These are phyloP conservation scores for Phoma sp. DNA, from an alignment of 2,329 filamentous ascomycete genomes.

Conservation along the genomic window DNA sequence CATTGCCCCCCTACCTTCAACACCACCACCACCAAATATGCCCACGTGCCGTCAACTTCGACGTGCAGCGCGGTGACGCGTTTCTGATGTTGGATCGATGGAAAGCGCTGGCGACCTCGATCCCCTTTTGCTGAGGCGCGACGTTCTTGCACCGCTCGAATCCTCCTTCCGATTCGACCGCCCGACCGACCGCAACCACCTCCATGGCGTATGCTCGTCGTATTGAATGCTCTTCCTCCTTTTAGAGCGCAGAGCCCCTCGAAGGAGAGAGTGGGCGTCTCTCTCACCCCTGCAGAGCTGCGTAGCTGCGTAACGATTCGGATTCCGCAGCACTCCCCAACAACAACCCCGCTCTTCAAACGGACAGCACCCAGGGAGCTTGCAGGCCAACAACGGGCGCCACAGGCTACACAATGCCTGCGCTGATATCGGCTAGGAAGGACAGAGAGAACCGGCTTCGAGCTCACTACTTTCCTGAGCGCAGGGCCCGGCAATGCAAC, in stretches of 20 bases:
- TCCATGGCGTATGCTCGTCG: not conserved
- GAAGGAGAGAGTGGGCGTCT: not conserved
- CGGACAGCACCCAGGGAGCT: not conserved
- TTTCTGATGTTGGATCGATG: not conserved
- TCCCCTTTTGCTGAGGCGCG: constrained; percentile 1
- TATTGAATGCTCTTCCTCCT: not conserved
- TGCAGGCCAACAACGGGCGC: not conserved
- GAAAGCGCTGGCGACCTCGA: not conserved
- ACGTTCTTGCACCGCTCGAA: not conserved
- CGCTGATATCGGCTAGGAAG: not conserved
- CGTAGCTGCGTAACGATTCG: not conserved
- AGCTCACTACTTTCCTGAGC: not conserved
- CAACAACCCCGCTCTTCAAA: not conserved
- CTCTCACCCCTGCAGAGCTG: not conserved
- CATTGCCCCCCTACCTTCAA: not conserved
- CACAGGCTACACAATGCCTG: not conserved
- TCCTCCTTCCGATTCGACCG: not conserved
- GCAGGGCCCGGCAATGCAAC: not conserved
- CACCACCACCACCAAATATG: not conserved
- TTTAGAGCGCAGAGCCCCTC: not conserved
- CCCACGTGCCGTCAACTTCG: not conserved
- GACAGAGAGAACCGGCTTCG: not conserved
- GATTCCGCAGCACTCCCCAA: not conserved
- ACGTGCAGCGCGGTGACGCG: not conserved
- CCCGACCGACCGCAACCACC: not conserved